These are phyloP conservation scores for Trichopus zeylanicus DNA, from an alignment of 116 monocot genomes.

Conservation along the genomic window DNA sequence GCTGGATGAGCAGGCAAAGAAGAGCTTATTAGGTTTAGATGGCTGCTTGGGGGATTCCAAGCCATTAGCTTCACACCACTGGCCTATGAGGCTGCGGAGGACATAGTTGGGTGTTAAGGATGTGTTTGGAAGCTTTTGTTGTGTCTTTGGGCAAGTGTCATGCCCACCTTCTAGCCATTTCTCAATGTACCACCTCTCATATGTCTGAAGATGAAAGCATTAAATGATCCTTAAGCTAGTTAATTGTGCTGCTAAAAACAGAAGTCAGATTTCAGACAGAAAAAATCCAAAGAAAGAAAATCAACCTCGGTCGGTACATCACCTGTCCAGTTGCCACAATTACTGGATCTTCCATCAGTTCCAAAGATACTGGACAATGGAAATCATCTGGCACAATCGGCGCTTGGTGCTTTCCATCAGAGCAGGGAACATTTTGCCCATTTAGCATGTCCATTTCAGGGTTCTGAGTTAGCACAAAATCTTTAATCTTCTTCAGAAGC, in stretches of 20 bases:
- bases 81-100: slow-evolving; percentile 28
- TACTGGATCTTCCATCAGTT: slow-evolving; percentile 59
- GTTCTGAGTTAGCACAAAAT: slow-evolving; percentile 64
- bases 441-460: slow-evolving; percentile 48
- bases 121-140: slow-evolving; percentile 23
- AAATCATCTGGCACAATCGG: slow-evolving; percentile 49
- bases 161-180: slow-evolving; percentile 49
- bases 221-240: neutral
- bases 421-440: slow-evolving; percentile 17
- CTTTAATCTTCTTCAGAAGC: slow-evolving; percentile 87
- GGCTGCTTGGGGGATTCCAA: slow-evolving; percentile 28
- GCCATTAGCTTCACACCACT: slow-evolving; percentile 45
- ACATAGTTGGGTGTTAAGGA: slow-evolving; percentile 44
- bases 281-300: too few species aligned
- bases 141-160: slow-evolving; percentile 39
- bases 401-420: slow-evolving; percentile 31
- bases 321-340: slow-evolving; percentile 55
- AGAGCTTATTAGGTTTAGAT: slow-evolving; percentile 19
- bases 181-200: slow-evolving; percentile 40
- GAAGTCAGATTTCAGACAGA: neutral
- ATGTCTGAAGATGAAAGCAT: slow-evolving; percentile 19
- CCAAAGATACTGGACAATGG: slow-evolving; percentile 49
- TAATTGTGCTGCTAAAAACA: neutral
- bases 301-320: neutral
- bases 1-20: slow-evolving; percentile 22